Conservation (phyloP, 164 flowering plant species). For the Vitis amurensis region DNA sequence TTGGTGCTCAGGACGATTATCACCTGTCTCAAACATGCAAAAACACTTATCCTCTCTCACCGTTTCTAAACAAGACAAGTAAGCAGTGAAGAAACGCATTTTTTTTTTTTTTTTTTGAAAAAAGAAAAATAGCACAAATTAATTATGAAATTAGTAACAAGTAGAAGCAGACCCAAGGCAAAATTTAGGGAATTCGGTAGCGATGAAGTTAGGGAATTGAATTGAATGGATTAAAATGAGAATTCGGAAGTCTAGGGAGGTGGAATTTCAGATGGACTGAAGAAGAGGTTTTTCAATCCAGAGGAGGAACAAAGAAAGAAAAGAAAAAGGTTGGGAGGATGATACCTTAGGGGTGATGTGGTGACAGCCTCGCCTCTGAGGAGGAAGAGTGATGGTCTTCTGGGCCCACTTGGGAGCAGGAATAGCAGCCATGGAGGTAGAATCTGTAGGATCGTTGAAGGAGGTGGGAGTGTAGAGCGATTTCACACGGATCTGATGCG, state of each 20-base stretch:
- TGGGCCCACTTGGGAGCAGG: conserved; percentile 91
- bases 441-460: conserved; percentile 2
- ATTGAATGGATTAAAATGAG: neutral
- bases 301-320: neutral
- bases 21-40: no score
- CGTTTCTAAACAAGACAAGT: no score
- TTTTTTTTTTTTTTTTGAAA: neutral
- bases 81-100: neutral
- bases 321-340: neutral
- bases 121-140: neutral
- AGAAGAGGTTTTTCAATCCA: neutral
- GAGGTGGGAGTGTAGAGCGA: conserved; percentile 25
- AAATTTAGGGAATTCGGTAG: no score
- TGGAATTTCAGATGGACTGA: no score
- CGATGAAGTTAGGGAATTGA: neutral
- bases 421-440: conserved; percentile 42
- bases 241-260: no score
- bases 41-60: no score
- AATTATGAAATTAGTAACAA: no score
- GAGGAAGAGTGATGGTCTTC: conserved; percentile 78
- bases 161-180: no score
- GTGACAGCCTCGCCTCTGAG: conserved; percentile 84
- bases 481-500: conserved; percentile 20
- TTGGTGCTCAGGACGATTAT: no score
- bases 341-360: conserved; percentile 81